Base-by-base conservation (phyloP, 441 rosid genomes). In the Mallotus japonicus region DNA sequence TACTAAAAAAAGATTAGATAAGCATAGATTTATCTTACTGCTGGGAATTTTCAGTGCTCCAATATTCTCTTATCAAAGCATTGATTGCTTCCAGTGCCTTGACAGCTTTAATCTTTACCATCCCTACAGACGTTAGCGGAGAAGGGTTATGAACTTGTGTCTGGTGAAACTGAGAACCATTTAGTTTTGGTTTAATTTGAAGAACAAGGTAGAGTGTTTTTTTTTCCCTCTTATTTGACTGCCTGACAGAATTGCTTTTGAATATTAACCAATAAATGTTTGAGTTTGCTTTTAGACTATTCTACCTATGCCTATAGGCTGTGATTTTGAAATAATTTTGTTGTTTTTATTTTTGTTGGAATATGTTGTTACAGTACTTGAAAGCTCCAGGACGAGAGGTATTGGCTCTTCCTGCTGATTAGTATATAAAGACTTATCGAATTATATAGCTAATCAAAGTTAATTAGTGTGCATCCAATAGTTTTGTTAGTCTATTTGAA, bases 111-210 rank as follows among this genome's bases (percentile, higher is more conserved):
- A 53, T 37, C 65, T 44, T 46, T 59, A 4, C 68, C 66, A 16
- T 68, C 58, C 75, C 56, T 81, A 81, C 92, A 92, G 99, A 54
- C 88, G 57, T 79, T 92, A 87, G 71, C 81, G 40, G 84, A 80
- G 75, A 87, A 69, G 75, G 97, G 93, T 69, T 92, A 95, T 80
- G 99, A 90, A 32, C 89, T 95, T 73, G 97, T 95, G n/a, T 95
- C 99, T 73, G 99, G 98, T 61, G 99, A 97, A 79, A 92, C 99
- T 47, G 98, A 91, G 17, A 95, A 95, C 84, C 99, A 95, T 84
- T 75, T 95, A 76, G 99, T 95, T 69, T 83, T 95, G 89, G 99
- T 95, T 95, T 79, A 95, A 95, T 78, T 82, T 95, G 75, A 89
- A 83, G 86, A 90, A 81, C 83, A 87, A 91, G 97, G 99, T 92